Evolutionary conservation across 1,284 basidiomycete species (phyloP), one percentile per base, ranked within the genome.

Genomic region (Cryptococcus sp.): DNA sequence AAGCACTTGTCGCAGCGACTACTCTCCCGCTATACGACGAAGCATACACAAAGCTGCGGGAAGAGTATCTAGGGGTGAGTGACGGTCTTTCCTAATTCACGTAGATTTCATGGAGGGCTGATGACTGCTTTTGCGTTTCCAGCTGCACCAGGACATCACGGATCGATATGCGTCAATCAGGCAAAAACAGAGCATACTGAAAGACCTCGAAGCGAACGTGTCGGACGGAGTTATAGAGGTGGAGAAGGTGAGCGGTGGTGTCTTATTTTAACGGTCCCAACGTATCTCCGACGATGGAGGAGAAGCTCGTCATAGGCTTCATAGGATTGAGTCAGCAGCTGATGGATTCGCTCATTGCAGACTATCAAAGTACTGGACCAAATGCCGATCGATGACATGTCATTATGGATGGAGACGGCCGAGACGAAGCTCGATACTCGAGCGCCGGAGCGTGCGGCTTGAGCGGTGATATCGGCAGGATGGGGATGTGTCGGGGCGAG

Each of bases 11-110:
- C 11, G 71, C 74, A 4, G 75, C 72, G 3, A 65, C 62, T 1
- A 67, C 72, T 47, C 54, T 78, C 23, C 71, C 71, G 23, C 50
- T 72, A 17, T 78, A 76, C 57, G 78, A 79, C 55, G 71, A 72
- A 22, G 66, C 70, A 1, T 77, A 72, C 59, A 52, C 51, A 8
- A 53, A 67, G 27, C 57, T 79, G 22, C 54, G 72, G 15, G 62
- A 65, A 48, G 77, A 78, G 61, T 78, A 77, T 55, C 47, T 71
- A 5, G 70, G 66, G 47, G 76, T 76, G 43, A 54, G 71, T 60
- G n/a, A 11, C 10, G 19, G n/a, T 25, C 17, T 6, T 22, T 25
- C 20, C 11, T 4, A 5, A 5, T 15, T 30, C 11, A 22, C 5
- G 17, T 22, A 13, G 15, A 5, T 23, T 6, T 8, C 22, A 1